Percentiles rank a stretch among this genome's conserved stretches.
Evolutionary conservation across 495 filamentous ascomycete species (phyloP).

Genomic region (Talaromyces wortmannii): DNA sequence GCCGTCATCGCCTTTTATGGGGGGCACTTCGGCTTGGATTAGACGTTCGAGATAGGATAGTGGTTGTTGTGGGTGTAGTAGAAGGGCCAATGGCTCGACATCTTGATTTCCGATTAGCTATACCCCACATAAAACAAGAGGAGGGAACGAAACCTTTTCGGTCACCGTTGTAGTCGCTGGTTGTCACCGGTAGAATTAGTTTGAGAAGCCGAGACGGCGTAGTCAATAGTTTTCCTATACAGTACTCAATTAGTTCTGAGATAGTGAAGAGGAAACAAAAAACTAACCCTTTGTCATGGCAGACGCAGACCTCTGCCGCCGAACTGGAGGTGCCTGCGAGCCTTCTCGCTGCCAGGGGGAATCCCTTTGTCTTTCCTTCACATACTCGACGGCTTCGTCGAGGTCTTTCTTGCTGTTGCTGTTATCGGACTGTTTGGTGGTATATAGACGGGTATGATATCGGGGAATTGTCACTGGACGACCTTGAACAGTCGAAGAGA

Average conservation of each 20-base stretch:
- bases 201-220: conserved; percentile 89
- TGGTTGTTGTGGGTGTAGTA: conserved; percentile 89
- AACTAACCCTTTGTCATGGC: conserved; percentile 58
- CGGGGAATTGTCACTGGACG: no score
- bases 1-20: conserved; percentile 49
- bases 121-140: conserved; percentile 14
- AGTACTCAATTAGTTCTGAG: background rate
- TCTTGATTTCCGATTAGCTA: conserved; percentile 44
- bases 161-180: conserved; percentile 42
- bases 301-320: conserved; percentile 35
- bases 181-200: conserved; percentile 74
- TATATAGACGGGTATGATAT: no score
- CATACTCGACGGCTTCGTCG: conserved; percentile 12
- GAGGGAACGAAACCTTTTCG: conserved; percentile 38
- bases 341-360: conserved; percentile 68
- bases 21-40: conserved; percentile 82
- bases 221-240: conserved; percentile 75
- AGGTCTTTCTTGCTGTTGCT: background rate
- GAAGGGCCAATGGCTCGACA: conserved; percentile 77
- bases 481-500: no score
- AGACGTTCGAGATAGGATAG: conserved; percentile 87
- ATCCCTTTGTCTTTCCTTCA: conserved; percentile 42
- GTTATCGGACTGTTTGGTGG: no score
- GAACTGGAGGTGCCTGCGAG: conserved; percentile 48
- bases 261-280: background rate